A percentile compares a stretch with the other conserved stretches of the same genome.
Conservation (phyloP, 2,329 filamentous ascomycete genomes). For the Thelonectria discophora region DNA sequence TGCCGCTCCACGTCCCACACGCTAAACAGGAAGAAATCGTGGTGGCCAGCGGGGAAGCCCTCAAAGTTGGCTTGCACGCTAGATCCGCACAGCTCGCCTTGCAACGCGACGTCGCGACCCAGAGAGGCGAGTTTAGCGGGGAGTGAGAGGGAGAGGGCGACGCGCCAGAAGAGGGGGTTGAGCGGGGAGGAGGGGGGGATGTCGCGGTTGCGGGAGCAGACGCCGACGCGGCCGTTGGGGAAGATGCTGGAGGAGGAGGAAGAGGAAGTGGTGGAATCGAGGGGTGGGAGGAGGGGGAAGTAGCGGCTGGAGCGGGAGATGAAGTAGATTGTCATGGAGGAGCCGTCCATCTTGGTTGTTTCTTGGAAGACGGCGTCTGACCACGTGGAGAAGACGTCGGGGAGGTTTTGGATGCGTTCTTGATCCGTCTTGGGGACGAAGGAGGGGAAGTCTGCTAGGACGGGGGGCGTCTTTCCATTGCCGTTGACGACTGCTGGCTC, state of each 20-base stretch:
- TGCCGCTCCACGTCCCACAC: slow-evolving; percentile 45
- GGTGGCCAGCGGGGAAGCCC: slow-evolving; percentile 29
- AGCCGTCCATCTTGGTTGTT: slow-evolving; percentile 52
- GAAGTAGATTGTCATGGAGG: slow-evolving; percentile 51
- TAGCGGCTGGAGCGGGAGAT: slow-evolving; percentile 37
- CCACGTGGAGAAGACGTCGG: slow-evolving; percentile 28
- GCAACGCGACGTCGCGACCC: slow-evolving; percentile 34
- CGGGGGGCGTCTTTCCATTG: background rate
- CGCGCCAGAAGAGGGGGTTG: slow-evolving; percentile 31
- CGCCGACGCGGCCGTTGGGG: slow-evolving; percentile 25
- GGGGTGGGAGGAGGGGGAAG: slow-evolving; percentile 29
- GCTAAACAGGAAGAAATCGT: slow-evolving; percentile 48
- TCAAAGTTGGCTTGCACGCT: slow-evolving; percentile 38
- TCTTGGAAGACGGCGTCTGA: slow-evolving; percentile 46
- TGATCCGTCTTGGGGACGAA: slow-evolving; percentile 38
- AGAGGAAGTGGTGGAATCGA: background rate
- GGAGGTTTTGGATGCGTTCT: slow-evolving; percentile 39
- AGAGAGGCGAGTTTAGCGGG: slow-evolving; percentile 21
- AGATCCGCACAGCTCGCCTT: slow-evolving; percentile 40
- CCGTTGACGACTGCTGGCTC: background rate
- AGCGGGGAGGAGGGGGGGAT: slow-evolving; percentile 26
- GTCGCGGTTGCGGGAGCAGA: slow-evolving; percentile 38
- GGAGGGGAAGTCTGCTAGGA: slow-evolving; percentile 29
- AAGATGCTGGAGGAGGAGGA: background rate
- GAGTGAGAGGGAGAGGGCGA: slow-evolving; percentile 22